These are phyloP conservation scores for Hypocrella siamensis DNA, from an alignment of 2,329 filamentous ascomycete genomes.

Conservation along the genomic window DNA sequence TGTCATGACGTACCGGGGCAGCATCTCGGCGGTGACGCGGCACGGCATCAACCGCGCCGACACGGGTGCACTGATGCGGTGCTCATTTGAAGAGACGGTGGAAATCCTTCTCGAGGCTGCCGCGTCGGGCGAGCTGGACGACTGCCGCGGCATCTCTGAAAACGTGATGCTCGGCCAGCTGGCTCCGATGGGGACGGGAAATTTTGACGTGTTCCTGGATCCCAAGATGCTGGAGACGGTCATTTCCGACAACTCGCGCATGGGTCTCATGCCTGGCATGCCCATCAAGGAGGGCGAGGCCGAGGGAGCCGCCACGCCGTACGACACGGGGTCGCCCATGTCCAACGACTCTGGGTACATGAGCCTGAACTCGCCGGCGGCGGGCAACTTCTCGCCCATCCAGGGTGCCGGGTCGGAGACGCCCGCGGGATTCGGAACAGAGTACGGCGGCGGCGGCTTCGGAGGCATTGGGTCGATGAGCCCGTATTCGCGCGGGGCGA, in stretches of 20 bases:
- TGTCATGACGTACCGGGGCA: conserved; percentile 92
- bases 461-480: conserved; percentile 38
- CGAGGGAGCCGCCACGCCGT: conserved; percentile 82
- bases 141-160: conserved; percentile 95
- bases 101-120: conserved; percentile 96
- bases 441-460: conserved; percentile 35
- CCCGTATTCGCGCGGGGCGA: conserved; percentile 47
- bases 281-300: conserved; percentile 59
- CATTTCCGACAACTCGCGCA: conserved; percentile 79
- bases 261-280: conserved; percentile 67
- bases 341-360: conserved; percentile 49
- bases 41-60: conserved; percentile 98
- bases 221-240: conserved; percentile 92
- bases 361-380: conserved; percentile 45
- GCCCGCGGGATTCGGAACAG: conserved; percentile 48
- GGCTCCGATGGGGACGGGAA: conserved; percentile 91
- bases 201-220: conserved; percentile 87
- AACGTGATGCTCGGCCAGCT: conserved; percentile 97
- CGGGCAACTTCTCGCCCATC: conserved; percentile 62
- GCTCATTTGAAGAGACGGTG: conserved; percentile 98
- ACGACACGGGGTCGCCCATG: conserved; percentile 75
- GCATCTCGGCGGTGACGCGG: conserved; percentile 89
- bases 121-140: conserved; percentile 85
- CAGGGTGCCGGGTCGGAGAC: conserved; percentile 58
- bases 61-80: conserved; percentile 96